Base-by-base conservation (phyloP, 495 filamentous ascomycete genomes). In the Penicillium taxi region DNA sequence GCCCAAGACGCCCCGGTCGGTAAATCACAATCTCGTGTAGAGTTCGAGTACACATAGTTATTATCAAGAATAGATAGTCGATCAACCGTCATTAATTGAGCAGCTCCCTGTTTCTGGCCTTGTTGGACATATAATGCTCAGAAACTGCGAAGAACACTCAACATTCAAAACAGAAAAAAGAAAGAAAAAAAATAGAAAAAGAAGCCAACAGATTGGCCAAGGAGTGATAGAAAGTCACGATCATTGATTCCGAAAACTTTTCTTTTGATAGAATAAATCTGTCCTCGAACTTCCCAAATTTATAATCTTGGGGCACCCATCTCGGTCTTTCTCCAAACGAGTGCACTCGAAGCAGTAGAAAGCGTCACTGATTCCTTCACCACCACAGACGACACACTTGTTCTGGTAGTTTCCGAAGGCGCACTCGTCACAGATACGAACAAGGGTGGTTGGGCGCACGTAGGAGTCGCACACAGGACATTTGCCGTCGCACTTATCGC, bases 321-420 rank as follows among this genome's bases (percentile, higher is more conserved):
- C 91, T 37, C 91, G 74, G 57, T 99, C 91, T 63, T 96, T 96
- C 61, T 99, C 91, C 2, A 99, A 64, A 9, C 91, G 80, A 32
- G 91, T 99, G 60, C 91, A 99, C 58, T 99, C 93, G 56, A 95
- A 96, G 73, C 91, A 99, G 69, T 99, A 99, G 65, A 99, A 96
- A n/a, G 91, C 91, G 58, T 99, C 91, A 24, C 84, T 90, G 59
- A 99, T 99, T 11, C 91, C 91, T 69, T 99, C 91, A 45, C 91
- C 91, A 64, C 91, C 91, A 61, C 91, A 99, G 16, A 99, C 91
- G 17, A 96, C 86, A 56, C 91, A 99, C 59, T 99, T 99, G 65
- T 99, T 99, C 70, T 96, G 91, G 67, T 96, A 99, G 69, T 99
- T 99, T 52, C 91, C 91, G 61, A 99, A 99, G 53, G 82, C 83